Conservation (phyloP, 78 protist species). For the Pigoraptor vietnamica region DNA sequence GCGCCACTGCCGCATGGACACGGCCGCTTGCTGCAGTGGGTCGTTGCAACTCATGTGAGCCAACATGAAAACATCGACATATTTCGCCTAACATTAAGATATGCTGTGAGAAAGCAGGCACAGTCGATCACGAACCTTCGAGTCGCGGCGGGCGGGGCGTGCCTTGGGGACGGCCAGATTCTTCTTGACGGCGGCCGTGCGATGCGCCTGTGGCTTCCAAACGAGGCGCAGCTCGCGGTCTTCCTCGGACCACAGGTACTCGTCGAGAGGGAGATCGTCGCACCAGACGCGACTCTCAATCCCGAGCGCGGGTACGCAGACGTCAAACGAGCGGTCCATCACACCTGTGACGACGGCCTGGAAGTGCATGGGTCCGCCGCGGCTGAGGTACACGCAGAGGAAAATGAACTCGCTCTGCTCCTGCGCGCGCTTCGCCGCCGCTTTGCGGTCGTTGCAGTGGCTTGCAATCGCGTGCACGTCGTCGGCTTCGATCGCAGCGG, state of each 20-base stretch:
- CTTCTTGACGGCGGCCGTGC: neutral
- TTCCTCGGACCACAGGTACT: neutral
- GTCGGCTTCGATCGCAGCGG: neutral
- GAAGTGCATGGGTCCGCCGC: neutral
- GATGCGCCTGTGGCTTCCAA: neutral
- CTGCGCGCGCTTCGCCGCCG: conserved; percentile 53
- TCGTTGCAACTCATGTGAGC: too few species aligned
- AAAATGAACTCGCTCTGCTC: conserved; percentile 43
- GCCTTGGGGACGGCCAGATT: neutral
- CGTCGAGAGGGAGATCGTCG: neutral
- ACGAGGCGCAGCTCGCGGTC: neutral
- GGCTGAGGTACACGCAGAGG: conserved; percentile 27
- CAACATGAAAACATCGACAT: too few species aligned
- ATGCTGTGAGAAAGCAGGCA: too few species aligned
- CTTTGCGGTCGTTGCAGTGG: conserved; percentile 60
- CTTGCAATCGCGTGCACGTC: conserved; percentile 1
- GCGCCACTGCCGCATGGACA: neutral
- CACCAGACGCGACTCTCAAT: neutral
- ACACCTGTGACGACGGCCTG: neutral
- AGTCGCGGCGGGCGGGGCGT: neutral
- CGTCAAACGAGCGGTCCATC: neutral
- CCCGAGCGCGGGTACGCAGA: neutral
- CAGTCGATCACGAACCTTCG: neutral
- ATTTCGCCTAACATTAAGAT: too few species aligned
- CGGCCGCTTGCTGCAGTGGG: neutral